phyloP scores from a whole-genome alignment of 2,329 filamentous ascomycete genomes.

The Botrytis galanthina region DNA sequence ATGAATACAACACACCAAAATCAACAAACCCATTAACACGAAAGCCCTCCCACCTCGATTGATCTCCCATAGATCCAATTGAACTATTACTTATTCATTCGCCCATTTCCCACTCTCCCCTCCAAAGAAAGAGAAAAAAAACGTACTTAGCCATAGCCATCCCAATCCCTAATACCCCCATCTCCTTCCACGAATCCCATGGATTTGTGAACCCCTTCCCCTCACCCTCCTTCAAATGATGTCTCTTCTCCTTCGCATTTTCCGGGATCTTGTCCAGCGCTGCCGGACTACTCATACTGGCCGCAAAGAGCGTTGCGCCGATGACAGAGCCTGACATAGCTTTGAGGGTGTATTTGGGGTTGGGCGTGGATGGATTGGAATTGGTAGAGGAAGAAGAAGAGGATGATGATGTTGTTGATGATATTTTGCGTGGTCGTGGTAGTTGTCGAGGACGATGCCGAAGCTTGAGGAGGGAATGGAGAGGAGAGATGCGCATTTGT shows the following conservation, averaged over 20 bases:
- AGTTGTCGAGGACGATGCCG: constrained; percentile 26
- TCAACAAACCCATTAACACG: background rate
- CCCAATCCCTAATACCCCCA: constrained; percentile 38
- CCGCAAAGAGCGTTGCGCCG: constrained; percentile 31
- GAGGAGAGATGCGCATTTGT: constrained; percentile 47
- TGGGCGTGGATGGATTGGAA: background rate
- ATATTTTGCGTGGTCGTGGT: background rate
- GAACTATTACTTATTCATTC: background rate
- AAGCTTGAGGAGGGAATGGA: constrained; percentile 28
- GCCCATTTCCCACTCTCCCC: background rate
- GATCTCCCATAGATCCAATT: background rate
- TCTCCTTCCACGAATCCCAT: constrained; percentile 52
- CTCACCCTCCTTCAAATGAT: constrained; percentile 51
- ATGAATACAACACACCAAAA: background rate
- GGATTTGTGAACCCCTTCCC: constrained; percentile 57
- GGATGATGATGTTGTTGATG: background rate
- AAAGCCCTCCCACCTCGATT: background rate
- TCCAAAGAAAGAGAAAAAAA: background rate
- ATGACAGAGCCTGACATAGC: constrained; percentile 30
- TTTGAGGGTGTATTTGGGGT: constrained; percentile 12
- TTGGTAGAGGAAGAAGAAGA: background rate
- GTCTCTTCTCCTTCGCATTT: constrained; percentile 43
- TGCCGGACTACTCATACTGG: constrained; percentile 30
- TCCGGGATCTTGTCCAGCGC: constrained; percentile 35
- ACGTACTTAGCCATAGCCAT: constrained; percentile 42